Percentiles rank a stretch among this genome's conserved stretches.
Conservation (phyloP, 2,329 filamentous ascomycete genomes). For the Tympanopsis confertula region DNA sequence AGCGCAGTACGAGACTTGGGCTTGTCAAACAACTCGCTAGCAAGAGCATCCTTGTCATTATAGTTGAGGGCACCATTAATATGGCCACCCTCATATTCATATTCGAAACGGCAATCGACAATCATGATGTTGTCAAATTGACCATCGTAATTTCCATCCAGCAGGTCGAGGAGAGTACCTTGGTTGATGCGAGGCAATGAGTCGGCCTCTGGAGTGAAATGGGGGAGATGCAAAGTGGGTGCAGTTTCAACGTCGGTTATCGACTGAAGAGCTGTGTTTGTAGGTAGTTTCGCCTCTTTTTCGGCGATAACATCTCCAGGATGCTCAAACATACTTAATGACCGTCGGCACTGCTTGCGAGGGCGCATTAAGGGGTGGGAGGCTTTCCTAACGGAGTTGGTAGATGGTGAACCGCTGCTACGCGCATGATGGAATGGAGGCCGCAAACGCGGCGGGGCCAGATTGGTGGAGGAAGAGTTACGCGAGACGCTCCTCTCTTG, state of each 20-base stretch:
- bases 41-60: conserved; percentile 86
- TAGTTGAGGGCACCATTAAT: conserved; percentile 90
- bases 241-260: conserved; percentile 67
- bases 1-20: conserved; percentile 64
- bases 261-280: conserved; percentile 51
- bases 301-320: conserved; percentile 77
- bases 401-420: conserved; percentile 66
- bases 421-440: conserved; percentile 27
- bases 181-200: conserved; percentile 78
- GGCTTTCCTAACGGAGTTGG: conserved; percentile 58
- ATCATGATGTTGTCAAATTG: conserved; percentile 73
- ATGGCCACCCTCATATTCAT: conserved; percentile 93
- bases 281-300: conserved; percentile 47
- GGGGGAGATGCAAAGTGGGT: conserved; percentile 55
- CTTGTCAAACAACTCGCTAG: conserved; percentile 64
- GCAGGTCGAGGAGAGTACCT: conserved; percentile 70
- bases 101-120: conserved; percentile 96
- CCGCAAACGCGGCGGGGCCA: background rate
- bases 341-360: conserved; percentile 80
- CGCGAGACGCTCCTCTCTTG: background rate
- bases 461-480: background rate
- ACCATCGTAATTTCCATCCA: conserved; percentile 72
- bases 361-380: conserved; percentile 64
- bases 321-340: conserved; percentile 95
- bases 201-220: conserved; percentile 75